Conservation (phyloP, 129 eudicot species). For the Gnaphalium uliginosum region DNA sequence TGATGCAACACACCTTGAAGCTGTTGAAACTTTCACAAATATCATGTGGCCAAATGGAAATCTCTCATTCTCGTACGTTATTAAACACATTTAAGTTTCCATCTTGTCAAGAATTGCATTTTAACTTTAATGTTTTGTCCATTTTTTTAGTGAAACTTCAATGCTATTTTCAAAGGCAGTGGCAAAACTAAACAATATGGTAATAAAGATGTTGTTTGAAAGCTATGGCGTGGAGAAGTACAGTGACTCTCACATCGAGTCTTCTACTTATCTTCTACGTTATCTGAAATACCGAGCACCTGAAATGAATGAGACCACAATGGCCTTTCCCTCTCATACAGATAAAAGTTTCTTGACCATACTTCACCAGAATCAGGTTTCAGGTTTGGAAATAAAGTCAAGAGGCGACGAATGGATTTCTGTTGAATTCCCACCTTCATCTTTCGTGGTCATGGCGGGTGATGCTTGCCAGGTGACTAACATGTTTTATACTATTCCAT, state of each 20-base stretch:
- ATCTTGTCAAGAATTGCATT: background rate
- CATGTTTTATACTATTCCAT: constrained; percentile 1
- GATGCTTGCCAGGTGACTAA: constrained; percentile 69
- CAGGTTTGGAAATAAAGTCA: constrained; percentile 62
- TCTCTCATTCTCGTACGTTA: constrained; percentile 47
- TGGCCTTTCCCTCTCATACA: constrained; percentile 78
- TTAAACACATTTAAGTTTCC: background rate
- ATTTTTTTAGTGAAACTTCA: constrained; percentile 31
- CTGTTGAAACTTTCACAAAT: constrained; percentile 45
- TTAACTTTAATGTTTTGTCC: constrained; percentile 3
- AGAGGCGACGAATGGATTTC: constrained; percentile 58
- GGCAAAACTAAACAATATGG: constrained; percentile 50
- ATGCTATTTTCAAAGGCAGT: constrained; percentile 40
- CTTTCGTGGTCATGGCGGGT: constrained; percentile 82
- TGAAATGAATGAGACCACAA: constrained; percentile 49
- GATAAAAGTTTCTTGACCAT: constrained; percentile 76
- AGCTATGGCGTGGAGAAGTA: constrained; percentile 57
- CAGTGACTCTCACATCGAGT: constrained; percentile 44
- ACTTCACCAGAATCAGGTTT: constrained; percentile 71
- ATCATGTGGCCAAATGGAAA: constrained; percentile 76
- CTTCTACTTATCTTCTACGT: constrained; percentile 67
- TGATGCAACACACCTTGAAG: constrained; percentile 42
- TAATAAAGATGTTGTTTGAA: constrained; percentile 59
- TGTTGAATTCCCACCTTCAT: constrained; percentile 56
- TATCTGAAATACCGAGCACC: constrained; percentile 69